These are phyloP conservation scores for Hemileia vastatrix DNA, from an alignment of 1,284 basidiomycete species.

Conservation along the genomic window DNA sequence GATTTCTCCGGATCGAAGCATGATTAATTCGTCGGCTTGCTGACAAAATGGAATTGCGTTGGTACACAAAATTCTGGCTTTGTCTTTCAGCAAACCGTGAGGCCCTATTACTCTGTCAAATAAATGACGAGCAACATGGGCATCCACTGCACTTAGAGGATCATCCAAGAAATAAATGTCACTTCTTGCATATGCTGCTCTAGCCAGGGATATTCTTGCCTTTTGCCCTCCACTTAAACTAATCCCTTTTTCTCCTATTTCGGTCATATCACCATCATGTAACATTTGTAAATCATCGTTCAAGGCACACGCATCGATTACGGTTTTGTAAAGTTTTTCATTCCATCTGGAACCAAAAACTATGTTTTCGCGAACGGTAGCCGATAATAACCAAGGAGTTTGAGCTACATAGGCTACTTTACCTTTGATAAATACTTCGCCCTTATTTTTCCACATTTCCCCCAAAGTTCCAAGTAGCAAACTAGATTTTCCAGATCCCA, in stretches of 20 bases:
- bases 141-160: constrained; percentile 55
- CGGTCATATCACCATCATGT: constrained; percentile 60
- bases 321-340: constrained; percentile 49
- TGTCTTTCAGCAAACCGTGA: constrained; percentile 67
- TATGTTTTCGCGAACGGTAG: constrained; percentile 77
- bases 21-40: constrained; percentile 68
- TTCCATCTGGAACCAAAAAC: constrained; percentile 81
- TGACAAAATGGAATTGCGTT: constrained; percentile 77
- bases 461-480: constrained; percentile 61
- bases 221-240: constrained; percentile 27
- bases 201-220: constrained; percentile 50
- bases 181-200: constrained; percentile 65
- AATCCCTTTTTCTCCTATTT: constrained; percentile 66
- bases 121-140: constrained; percentile 55
- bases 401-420: constrained; percentile 80
- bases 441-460: constrained; percentile 71
- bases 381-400: constrained; percentile 60
- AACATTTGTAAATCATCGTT: constrained; percentile 67
- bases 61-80: constrained; percentile 79
- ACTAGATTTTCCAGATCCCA: constrained; percentile 72
- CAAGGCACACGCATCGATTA: constrained; percentile 66
- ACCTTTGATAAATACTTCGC: constrained; percentile 61
- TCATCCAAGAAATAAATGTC: constrained; percentile 58
- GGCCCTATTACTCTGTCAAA: constrained; percentile 84
- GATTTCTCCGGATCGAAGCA: constrained; percentile 72